Base-by-base conservation (phyloP, 2,329 filamentous ascomycete genomes). In the Fusarium mundagurra region DNA sequence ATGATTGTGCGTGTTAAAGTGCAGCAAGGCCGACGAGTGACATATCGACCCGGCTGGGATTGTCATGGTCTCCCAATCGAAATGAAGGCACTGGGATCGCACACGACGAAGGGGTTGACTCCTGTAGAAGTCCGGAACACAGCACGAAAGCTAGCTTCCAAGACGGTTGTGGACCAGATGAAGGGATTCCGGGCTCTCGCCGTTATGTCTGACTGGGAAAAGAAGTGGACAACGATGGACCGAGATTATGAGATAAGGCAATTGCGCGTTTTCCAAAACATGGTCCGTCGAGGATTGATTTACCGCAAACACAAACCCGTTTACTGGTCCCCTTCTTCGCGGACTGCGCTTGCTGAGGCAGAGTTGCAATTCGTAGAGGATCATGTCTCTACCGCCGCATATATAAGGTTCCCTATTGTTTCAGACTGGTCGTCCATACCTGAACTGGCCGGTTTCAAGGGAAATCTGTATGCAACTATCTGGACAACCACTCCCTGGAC, bases 401-500 rank as follows among this genome's bases (percentile, higher is more conserved):
- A 92, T 80, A 89, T 99, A 50, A 92, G 90, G 68, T 97, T 97
- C 78, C 93, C 92, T 2, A 86, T 98, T 34, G 81, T 90, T 18
- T 81, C 80, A 12, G 80, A 82, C 58, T 78, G 75, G 72, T 76
- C 69, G 16, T 72, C 73, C 9, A 74, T 83, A 6, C 78, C 82
- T 1, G 81, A 80, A 17, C 77, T 89, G 57, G 75, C 80, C 31
- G 70, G 73, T 8, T 81, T 89, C 29, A 74, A 82, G 11, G 86
- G 87, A 8, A 84, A 86, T 10, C 80, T 98, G 17, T 92, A 88
- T 80, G 94, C 93, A n/a, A 88, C 96, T n/a, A 94, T 98, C 59
- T 99, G 96, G 96, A 99, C 96, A 5, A 99, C 96, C 0, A 99
- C 96, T 2, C 96, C 96, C 1, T 99, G 96, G 96, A 99, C 96